Conservation (phyloP, 2,329 filamentous ascomycete genomes). For the Talaromyces sp. region DNA sequence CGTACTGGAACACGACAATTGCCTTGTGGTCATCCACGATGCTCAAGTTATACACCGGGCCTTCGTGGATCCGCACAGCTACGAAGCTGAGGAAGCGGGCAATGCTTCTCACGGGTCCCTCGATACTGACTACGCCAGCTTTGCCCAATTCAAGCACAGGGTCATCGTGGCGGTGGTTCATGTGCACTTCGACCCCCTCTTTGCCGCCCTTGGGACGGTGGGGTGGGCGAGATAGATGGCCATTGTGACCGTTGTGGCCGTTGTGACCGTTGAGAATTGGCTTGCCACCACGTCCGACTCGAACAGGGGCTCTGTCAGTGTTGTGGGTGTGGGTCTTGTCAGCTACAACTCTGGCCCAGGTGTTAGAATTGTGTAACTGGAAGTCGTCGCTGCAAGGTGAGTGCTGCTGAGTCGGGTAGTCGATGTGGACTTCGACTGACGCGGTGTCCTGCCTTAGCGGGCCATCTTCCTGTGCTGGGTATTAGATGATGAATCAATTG, state of each 20-base stretch:
- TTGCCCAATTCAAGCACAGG: constrained; percentile 19
- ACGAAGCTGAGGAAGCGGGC: constrained; percentile 22
- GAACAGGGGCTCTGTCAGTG: background rate
- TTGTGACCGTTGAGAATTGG: background rate
- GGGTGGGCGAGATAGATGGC: background rate
- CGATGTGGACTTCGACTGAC: background rate
- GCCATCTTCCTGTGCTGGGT: background rate
- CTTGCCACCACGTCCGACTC: background rate
- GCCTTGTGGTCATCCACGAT: constrained; percentile 24
- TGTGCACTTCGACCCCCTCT: background rate
- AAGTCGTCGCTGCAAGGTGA: background rate
- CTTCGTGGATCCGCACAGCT: constrained; percentile 33
- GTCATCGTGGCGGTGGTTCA: background rate
- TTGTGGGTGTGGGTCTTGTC: background rate
- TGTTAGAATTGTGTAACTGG: background rate
- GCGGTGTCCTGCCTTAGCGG: background rate
- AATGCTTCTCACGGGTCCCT: constrained; percentile 18
- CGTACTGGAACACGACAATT: constrained; percentile 35
- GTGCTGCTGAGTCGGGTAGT: background rate
- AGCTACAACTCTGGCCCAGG: background rate
- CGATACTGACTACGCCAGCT: constrained; percentile 23
- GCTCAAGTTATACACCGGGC: constrained; percentile 34
- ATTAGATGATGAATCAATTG: background rate
- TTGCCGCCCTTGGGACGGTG: background rate
- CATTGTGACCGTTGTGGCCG: background rate